Evolutionary conservation across 257 asterid species (phyloP).

Genomic region (Gynochthodes officinalis): DNA sequence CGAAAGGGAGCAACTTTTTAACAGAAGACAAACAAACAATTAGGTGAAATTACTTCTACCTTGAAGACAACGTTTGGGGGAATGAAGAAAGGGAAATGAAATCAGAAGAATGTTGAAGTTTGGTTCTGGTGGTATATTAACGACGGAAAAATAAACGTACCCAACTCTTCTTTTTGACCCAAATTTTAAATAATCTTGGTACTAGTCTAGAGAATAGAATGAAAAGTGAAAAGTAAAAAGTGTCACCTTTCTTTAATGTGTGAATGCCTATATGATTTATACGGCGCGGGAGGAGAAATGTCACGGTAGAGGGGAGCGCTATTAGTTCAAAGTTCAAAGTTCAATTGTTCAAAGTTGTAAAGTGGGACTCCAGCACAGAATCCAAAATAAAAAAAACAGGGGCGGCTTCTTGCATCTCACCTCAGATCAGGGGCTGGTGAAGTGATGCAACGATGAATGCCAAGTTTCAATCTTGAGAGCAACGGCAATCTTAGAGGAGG

Average conservation of each 20-base stretch:
- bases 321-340: too few relatives aligned
- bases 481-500: too few relatives aligned
- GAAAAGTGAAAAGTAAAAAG: background rate
- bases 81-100: background rate
- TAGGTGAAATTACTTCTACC: background rate
- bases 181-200: background rate
- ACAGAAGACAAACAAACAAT: slow-evolving; percentile 1
- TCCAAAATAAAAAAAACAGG: background rate
- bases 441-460: background rate
- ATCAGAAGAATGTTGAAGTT: background rate
- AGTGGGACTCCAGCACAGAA: too few relatives aligned
- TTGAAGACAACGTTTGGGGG: background rate
- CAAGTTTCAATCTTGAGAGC: background rate
- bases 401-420: slow-evolving; percentile 5
- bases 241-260: background rate
- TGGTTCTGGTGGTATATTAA: background rate
- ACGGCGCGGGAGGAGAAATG: too few relatives aligned
- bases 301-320: too few relatives aligned
- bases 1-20: background rate
- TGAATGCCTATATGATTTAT: background rate
- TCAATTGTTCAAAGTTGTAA: background rate
- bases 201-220: background rate
- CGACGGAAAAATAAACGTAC: background rate
- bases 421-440: slow-evolving; percentile 1
- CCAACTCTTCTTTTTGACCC: slow-evolving; percentile 9